phyloP scores from a whole-genome alignment of 2,329 filamentous ascomycete species.

The Cephalotrichum gorgonifer region DNA sequence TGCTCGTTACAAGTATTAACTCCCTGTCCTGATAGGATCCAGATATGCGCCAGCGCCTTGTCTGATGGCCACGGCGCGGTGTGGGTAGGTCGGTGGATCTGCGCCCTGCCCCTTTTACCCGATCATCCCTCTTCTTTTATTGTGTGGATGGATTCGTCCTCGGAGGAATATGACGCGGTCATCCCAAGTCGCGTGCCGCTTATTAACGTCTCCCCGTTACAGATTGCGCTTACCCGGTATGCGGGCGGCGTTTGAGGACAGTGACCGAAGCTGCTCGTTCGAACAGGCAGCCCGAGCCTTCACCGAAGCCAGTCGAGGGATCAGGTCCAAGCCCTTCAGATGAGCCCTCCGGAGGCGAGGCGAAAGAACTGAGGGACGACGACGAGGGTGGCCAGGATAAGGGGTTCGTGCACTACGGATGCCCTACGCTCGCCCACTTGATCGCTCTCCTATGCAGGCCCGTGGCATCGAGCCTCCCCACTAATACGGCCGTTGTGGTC shows the following conservation, averaged over 20 bases:
- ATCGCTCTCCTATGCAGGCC: slow-evolving; percentile 64
- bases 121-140: neutral
- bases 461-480: slow-evolving; percentile 51
- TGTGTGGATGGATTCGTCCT: neutral
- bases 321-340: neutral
- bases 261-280: slow-evolving; percentile 12
- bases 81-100: slow-evolving; percentile 63
- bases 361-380: neutral
- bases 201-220: neutral
- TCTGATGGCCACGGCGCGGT: slow-evolving; percentile 52
- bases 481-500: slow-evolving; percentile 56
- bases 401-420: slow-evolving; percentile 37
- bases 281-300: neutral
- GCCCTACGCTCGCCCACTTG: slow-evolving; percentile 57
- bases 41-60: slow-evolving; percentile 56
- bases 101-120: slow-evolving; percentile 4
- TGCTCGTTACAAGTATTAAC: neutral
- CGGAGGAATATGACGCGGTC: neutral
- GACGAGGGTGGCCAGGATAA: slow-evolving; percentile 10
- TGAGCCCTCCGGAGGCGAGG: neutral
- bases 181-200: too few relatives aligned
- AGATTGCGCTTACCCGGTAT: slow-evolving; percentile 30
- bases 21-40: slow-evolving; percentile 45
- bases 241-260: slow-evolving; percentile 22
- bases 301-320: neutral